Evolutionary conservation across 106 monocot species (phyloP).

Genomic region (Vanilla planifolia): DNA sequence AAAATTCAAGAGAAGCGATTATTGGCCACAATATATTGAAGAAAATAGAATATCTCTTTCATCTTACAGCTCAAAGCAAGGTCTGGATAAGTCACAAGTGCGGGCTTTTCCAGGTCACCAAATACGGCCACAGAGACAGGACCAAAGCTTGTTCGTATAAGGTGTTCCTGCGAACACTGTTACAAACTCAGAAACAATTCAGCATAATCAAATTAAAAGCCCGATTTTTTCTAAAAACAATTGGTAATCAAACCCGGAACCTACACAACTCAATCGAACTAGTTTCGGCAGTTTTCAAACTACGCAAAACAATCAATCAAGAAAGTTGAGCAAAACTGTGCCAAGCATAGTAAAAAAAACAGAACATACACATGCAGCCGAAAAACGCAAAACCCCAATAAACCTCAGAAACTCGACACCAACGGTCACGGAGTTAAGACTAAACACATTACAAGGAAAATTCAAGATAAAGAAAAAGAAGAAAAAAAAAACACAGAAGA

Average conservation of each 20-base stretch:
- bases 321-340: no score
- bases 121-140: slow-evolving; percentile 57
- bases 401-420: not conserved
- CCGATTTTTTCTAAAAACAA: not conserved
- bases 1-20: no score
- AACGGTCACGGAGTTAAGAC: not conserved
- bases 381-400: not conserved
- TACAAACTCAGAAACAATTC: not conserved
- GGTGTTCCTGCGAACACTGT: slow-evolving; percentile 50
- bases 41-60: not conserved
- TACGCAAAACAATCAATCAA: not conserved
- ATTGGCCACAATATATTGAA: not conserved
- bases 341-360: not conserved
- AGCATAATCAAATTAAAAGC: not conserved
- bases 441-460: slow-evolving; percentile 1
- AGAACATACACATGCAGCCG: not conserved
- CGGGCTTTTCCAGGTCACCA: slow-evolving; percentile 82
- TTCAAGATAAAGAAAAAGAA: not conserved
- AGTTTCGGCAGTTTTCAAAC: not conserved
- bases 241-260: not conserved
- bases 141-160: slow-evolving; percentile 53
- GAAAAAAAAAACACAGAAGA: not conserved
- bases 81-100: slow-evolving; percentile 84
- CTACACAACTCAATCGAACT: not conserved
- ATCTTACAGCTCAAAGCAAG: slow-evolving; percentile 74